Base-by-base conservation (phyloP, 208 protist species). In the Strigomonas culicis region DNA sequence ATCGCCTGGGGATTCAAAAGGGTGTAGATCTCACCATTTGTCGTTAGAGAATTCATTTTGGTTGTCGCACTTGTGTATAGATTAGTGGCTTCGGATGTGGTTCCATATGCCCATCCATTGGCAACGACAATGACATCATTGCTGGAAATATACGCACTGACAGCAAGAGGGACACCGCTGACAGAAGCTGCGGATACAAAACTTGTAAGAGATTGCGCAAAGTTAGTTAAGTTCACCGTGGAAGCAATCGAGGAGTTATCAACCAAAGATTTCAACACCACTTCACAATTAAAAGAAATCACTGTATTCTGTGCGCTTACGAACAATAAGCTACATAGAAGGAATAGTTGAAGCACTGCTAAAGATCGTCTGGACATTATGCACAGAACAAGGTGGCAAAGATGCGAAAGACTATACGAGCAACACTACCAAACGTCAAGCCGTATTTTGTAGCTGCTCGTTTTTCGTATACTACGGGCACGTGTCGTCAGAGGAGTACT, bases 261-360 rank as follows among this genome's bases (percentile, higher is more conserved):
- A 25, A 73, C 52, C 17, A 74, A 75, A 62, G 72, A 65, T 21
- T 68, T 31, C 21, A 91, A 60, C 19, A 77, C 59, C 28, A 91
- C 73, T 43, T 78, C 62, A 30, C 67, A 63, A 32, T 69, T 68
- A 46, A 84, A 46, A 46, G 17, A 84, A 21, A 50, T 51, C 0
- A 80, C 36, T 0, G 84, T 64, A n/a, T 66, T 43, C 19, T 82
- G 44, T 10, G 25, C 71, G 1, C 31, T 67, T 13, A 27, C 39
- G 27, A 36, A 25, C n/a, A 44, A 21, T 10, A 22, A 15, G 25
- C 17, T 10, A 7, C 22, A 17, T 25, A 36, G 3, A 15, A 50
- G n/a, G 13, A 55, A 21, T 36, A 66, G 22, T 0, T 50, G 1
- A 19, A 75, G 36, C 56, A 13, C 22, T 1, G 32, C 22, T 25